phyloP scores from a whole-genome alignment of 768 basidiomycete species.

The Trametes cubensis region DNA sequence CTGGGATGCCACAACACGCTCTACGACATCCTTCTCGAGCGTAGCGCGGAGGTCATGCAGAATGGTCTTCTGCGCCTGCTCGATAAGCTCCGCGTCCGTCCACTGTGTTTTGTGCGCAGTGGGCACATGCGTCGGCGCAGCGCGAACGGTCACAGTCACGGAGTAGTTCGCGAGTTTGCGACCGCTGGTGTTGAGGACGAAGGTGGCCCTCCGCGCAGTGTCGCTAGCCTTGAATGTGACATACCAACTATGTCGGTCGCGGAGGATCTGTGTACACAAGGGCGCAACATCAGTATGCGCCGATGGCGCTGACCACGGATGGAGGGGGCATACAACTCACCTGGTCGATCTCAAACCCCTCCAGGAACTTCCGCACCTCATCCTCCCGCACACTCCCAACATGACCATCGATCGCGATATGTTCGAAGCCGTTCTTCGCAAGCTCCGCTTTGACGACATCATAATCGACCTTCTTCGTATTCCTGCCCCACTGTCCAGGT shows the following conservation, averaged over 20 bases:
- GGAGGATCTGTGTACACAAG: constrained; percentile 54
- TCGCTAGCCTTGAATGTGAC: constrained; percentile 72
- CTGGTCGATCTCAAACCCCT: constrained; percentile 70
- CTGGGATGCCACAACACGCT: constrained; percentile 58
- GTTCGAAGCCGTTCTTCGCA: constrained; percentile 63
- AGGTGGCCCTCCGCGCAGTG: constrained; percentile 66
- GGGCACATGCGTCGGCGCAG: constrained; percentile 39
- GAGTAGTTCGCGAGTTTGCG: constrained; percentile 62
- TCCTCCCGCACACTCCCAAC: constrained; percentile 61
- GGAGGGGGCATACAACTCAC: constrained; percentile 43
- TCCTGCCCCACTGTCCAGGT: constrained; percentile 38
- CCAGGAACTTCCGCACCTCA: constrained; percentile 69
- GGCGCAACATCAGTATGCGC: constrained; percentile 6
- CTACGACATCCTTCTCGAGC: constrained; percentile 67
- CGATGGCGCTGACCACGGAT: no score
- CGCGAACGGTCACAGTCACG: constrained; percentile 56
- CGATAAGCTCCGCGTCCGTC: constrained; percentile 55
- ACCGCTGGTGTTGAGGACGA: constrained; percentile 56
- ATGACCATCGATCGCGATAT: constrained; percentile 61
- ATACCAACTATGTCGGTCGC: constrained; percentile 75
- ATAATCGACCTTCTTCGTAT: constrained; percentile 37
- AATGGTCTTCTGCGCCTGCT: constrained; percentile 57
- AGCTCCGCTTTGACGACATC: constrained; percentile 51
- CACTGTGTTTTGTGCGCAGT: constrained; percentile 48
- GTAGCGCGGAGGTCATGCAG: constrained; percentile 54